phyloP scores from a whole-genome alignment of 2,329 filamentous ascomycete species.

The Penicillium aurantiogriseum region DNA sequence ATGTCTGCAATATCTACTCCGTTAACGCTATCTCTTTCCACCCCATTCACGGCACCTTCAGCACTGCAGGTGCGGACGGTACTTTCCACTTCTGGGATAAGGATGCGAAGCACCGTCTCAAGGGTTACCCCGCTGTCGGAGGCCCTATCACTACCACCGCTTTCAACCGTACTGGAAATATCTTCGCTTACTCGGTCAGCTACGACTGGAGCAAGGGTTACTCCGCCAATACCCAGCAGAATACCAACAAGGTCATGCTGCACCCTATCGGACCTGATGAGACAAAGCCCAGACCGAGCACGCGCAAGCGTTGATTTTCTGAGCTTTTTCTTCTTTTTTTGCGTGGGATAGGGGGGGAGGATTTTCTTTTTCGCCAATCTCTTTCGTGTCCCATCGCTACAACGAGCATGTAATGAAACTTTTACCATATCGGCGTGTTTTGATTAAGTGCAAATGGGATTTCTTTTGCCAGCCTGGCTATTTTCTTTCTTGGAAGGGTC shows the following conservation, averaged over 20 bases:
- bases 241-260: slow-evolving; percentile 78
- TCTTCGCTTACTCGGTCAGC: slow-evolving; percentile 85
- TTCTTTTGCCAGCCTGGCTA: slow-evolving; percentile 8
- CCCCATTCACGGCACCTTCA: slow-evolving; percentile 95
- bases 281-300: slow-evolving; percentile 55
- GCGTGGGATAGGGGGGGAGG: neutral
- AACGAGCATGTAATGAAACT: slow-evolving; percentile 30
- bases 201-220: slow-evolving; percentile 99
- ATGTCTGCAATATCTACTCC: slow-evolving; percentile 83
- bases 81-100: slow-evolving; percentile 82
- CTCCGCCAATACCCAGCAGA: slow-evolving; percentile 70
- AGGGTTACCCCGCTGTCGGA: slow-evolving; percentile 81
- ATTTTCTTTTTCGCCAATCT: neutral
- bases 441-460: slow-evolving; percentile 22
- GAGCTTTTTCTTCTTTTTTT: neutral
- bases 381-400: slow-evolving; percentile 18
- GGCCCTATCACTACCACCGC: slow-evolving; percentile 86
- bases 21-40: slow-evolving; percentile 99
- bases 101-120: slow-evolving; percentile 82
- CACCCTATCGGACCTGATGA: slow-evolving; percentile 70
- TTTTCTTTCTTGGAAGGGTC: neutral
- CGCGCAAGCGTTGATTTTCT: slow-evolving; percentile 41
- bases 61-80: slow-evolving; percentile 89
- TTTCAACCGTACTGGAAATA: slow-evolving; percentile 83
- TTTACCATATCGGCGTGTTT: slow-evolving; percentile 24